These are phyloP conservation scores for Aspergillus haitiensis DNA, from an alignment of 495 filamentous ascomycete genomes.

Conservation along the genomic window DNA sequence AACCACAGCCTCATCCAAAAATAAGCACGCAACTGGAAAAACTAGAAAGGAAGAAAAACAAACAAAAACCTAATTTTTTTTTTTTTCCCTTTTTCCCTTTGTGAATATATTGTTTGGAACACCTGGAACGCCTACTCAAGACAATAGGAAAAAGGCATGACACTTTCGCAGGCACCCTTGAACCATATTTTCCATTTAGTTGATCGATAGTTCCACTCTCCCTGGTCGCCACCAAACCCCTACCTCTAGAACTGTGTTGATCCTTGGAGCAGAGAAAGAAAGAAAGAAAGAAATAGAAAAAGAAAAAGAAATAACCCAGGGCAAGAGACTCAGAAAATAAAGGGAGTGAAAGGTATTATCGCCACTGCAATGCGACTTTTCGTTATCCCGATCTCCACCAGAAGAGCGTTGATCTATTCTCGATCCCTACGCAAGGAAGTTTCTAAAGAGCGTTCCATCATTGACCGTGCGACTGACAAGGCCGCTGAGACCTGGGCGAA, in stretches of 20 bases:
- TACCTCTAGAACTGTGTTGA: constrained; percentile 9
- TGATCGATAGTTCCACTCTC: constrained; percentile 26
- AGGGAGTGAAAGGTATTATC: background rate
- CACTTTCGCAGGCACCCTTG: constrained; percentile 20
- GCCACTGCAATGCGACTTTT: constrained; percentile 78
- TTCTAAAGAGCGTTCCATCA: constrained; percentile 49
- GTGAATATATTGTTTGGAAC: too few species aligned
- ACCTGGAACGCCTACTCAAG: background rate
- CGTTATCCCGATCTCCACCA: constrained; percentile 90
- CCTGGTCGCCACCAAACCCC: constrained; percentile 14
- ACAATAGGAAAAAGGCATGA: constrained; percentile 24
- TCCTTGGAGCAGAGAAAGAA: background rate
- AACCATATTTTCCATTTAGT: constrained; percentile 21
- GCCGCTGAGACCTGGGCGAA: constrained; percentile 72
- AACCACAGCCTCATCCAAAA: constrained; percentile 3
- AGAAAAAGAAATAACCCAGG: background rate
- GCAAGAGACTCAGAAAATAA: constrained; percentile 1
- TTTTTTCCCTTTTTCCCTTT: too few species aligned
- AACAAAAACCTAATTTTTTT: background rate
- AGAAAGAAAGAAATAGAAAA: too few species aligned
- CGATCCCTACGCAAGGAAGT: constrained; percentile 60
- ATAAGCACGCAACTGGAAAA: background rate
- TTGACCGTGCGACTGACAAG: constrained; percentile 66
- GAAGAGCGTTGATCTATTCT: constrained; percentile 90
- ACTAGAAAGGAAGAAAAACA: constrained; percentile 3